Conservation (phyloP, 2,329 filamentous ascomycete genomes). For the Colletotrichum acutatum region DNA sequence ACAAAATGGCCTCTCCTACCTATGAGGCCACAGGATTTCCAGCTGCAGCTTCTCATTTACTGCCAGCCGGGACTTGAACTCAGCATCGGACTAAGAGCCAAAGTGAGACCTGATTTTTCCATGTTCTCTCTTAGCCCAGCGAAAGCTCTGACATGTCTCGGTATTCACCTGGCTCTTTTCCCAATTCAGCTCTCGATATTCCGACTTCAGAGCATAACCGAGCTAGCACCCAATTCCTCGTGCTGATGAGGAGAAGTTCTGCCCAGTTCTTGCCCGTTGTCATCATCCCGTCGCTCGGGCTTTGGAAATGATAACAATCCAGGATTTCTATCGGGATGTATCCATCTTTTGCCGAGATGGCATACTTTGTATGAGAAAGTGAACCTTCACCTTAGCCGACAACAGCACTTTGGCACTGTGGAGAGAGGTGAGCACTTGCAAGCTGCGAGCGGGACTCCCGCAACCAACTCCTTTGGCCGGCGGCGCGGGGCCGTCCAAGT, state of each 20-base stretch:
- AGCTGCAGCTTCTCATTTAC: neutral
- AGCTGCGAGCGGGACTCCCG: neutral
- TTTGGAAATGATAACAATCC: neutral
- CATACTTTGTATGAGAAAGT: neutral
- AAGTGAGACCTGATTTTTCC: neutral
- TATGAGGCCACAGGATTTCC: neutral
- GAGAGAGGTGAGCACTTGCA: too few relatives aligned
- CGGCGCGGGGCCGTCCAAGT: neutral
- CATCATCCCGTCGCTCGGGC: neutral
- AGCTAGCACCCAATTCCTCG: neutral
- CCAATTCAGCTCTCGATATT: neutral
- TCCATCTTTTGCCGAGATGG: neutral
- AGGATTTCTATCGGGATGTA: neutral
- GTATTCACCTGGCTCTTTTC: neutral
- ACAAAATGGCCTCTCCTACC: too few relatives aligned
- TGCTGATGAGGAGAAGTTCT: neutral
- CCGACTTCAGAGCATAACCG: neutral
- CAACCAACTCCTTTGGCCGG: conserved; percentile 2
- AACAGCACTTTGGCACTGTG: too few relatives aligned
- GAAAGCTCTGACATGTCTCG: neutral
- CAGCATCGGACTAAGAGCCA: neutral
- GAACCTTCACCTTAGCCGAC: neutral
- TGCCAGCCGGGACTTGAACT: neutral
- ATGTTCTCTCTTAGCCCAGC: neutral
- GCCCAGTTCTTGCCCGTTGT: neutral